phyloP scores from a whole-genome alignment of 176 grass and related monocot genomes.

The Phoenix roebelenii region DNA sequence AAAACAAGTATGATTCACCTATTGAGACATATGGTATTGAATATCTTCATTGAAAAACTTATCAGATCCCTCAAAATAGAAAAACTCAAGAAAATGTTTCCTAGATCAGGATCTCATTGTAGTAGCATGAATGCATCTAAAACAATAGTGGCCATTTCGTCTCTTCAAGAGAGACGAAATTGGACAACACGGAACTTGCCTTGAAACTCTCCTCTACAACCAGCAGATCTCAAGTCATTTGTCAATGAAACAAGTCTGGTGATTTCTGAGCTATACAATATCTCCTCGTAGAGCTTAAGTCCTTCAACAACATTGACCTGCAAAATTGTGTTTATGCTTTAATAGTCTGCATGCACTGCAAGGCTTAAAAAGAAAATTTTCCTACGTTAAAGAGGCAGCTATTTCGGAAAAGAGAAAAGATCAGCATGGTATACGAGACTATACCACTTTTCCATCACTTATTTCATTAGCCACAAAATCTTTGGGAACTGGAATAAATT shows the following conservation, averaged over 20 bases:
- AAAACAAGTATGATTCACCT: too few species aligned
- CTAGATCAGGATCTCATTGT: too few species aligned
- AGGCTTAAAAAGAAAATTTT: too few species aligned
- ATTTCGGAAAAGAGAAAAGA: too few species aligned
- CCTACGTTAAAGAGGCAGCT: too few species aligned
- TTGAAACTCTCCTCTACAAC: slow-evolving; percentile 38
- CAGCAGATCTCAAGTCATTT: slow-evolving; percentile 71
- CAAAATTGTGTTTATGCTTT: slow-evolving; percentile 1
- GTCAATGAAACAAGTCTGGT: slow-evolving; percentile 56
- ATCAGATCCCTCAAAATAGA: too few species aligned
- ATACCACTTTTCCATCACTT: slow-evolving; percentile 54
- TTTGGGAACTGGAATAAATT: slow-evolving; percentile 24
- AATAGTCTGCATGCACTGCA: neutral
- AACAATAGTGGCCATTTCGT: too few species aligned
- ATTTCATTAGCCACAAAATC: slow-evolving; percentile 54
- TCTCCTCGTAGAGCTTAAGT: slow-evolving; percentile 78
- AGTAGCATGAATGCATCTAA: too few species aligned
- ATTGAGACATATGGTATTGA: too few species aligned
- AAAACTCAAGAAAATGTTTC: too few species aligned
- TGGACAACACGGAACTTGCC: slow-evolving; percentile 29
- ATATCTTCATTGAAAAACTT: too few species aligned
- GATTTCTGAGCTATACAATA: slow-evolving; percentile 42
- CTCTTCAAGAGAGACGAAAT: neutral
- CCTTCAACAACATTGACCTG: slow-evolving; percentile 88
- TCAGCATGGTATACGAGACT: neutral